A percentile compares a stretch with the other conserved stretches of the same genome.
Evolutionary conservation across 352 stramenopile genomes (phyloP).

Genomic region (Globisporangium canariense): DNA sequence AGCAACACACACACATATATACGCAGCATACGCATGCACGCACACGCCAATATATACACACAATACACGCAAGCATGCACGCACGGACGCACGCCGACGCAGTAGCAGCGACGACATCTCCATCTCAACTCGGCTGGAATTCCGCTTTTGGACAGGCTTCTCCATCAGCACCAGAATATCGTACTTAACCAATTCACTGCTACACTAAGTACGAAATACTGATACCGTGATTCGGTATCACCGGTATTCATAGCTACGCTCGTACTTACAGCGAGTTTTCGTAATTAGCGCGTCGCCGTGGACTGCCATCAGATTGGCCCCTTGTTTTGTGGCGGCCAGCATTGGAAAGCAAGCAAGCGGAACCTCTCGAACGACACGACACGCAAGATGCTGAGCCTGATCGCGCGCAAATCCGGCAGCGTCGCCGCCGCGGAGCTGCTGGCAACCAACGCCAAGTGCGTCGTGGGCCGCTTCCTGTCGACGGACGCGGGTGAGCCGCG

Average conservation of each 20-base stretch:
- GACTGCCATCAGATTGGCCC: not conserved
- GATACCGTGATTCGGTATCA: no score
- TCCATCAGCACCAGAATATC: no score
- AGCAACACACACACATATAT: not conserved
- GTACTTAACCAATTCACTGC: no score
- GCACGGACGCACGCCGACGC: no score
- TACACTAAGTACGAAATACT: not conserved
- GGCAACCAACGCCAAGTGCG: slow-evolving; percentile 19
- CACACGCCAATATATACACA: not conserved
- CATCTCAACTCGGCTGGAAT: not conserved
- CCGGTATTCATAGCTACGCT: not conserved
- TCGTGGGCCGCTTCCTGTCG: slow-evolving; percentile 14
- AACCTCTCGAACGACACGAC: not conserved
- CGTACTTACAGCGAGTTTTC: not conserved
- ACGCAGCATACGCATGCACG: not conserved
- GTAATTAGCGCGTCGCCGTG: not conserved
- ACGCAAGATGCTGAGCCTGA: slow-evolving; percentile 18
- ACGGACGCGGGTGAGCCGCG: slow-evolving; percentile 10
- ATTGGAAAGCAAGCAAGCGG: slow-evolving; percentile 1
- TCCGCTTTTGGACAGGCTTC: not conserved
- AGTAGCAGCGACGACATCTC: not conserved
- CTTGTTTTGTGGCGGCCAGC: slow-evolving; percentile 9
- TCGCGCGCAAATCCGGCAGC: slow-evolving; percentile 14
- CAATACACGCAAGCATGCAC: not conserved
- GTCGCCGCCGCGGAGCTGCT: slow-evolving; percentile 15